Percentiles rank a stretch among this genome's conserved stretches.
Conservation (phyloP, 2,329 filamentous ascomycete species). For the Talaromyces amestolkiae region DNA sequence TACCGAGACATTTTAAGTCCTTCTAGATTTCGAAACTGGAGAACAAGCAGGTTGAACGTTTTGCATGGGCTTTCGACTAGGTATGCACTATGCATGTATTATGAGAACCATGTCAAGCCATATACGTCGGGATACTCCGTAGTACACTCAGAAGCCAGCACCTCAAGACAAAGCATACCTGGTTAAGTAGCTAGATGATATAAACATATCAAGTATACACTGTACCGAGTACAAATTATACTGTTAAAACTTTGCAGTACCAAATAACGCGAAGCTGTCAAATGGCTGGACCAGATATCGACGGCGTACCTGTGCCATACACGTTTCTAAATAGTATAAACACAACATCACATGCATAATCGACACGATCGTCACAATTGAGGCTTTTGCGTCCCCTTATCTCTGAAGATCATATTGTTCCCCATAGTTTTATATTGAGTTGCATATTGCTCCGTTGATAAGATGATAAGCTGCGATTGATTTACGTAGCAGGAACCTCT, state of each 20-base stretch:
- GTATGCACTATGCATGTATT: not conserved
- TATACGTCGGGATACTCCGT: not conserved
- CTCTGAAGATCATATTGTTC: constrained; percentile 2
- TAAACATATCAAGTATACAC: not conserved
- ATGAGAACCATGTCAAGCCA: not conserved
- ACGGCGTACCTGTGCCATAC: not conserved
- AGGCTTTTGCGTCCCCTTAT: constrained; percentile 2
- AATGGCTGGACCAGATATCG: not conserved
- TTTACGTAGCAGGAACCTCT: constrained; percentile 3
- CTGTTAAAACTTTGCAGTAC: not conserved
- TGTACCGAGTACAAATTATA: not conserved
- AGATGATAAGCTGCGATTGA: not conserved
- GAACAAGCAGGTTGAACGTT: not conserved
- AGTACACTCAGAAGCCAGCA: not conserved
- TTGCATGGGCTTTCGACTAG: not conserved
- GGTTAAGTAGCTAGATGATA: not conserved
- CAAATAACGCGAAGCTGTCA: not conserved
- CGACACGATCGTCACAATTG: not conserved
- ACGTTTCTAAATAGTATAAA: not conserved
- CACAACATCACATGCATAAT: not conserved
- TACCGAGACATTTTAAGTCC: not conserved
- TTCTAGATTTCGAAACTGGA: too few relatives aligned
- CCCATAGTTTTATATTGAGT: not conserved
- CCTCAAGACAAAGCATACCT: not conserved
- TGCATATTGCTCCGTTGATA: constrained; percentile 3